Evolutionary conservation across 306 rosid genomes (phyloP).

Genomic region (Glycyrrhiza uralensis): DNA sequence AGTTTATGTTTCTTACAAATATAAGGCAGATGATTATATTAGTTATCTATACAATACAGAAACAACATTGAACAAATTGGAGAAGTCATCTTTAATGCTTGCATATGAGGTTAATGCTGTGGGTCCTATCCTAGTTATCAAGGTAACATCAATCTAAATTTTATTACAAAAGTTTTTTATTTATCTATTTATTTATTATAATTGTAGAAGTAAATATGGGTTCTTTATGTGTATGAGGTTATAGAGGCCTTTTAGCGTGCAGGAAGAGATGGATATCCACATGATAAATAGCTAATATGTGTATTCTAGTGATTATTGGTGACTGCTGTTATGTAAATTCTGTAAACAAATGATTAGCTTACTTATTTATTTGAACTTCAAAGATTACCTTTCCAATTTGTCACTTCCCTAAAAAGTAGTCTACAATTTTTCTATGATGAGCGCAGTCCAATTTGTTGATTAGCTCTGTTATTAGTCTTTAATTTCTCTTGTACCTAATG

Average conservation of each 20-base stretch:
- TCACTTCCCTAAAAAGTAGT: background rate
- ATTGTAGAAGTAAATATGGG: background rate
- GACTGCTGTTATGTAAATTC: background rate
- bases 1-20: background rate
- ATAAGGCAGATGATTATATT: constrained; percentile 17
- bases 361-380: background rate
- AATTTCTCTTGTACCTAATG: background rate
- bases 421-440: background rate
- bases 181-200: background rate
- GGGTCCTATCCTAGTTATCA: constrained; percentile 87
- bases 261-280: background rate
- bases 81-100: constrained; percentile 75
- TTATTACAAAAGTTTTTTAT: background rate
- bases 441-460: background rate
- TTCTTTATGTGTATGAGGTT: background rate
- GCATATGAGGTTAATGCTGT: constrained; percentile 88
- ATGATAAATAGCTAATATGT: background rate
- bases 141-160: constrained; percentile 52
- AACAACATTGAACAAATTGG: constrained; percentile 76
- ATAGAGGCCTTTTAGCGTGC: background rate
- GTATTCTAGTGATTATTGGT: background rate
- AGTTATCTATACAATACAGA: constrained; percentile 54
- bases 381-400: background rate
- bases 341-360: background rate
- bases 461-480: background rate